Percentiles rank a stretch among this genome's conserved stretches.
Conservation (phyloP, 139 green algal genomes). For the Cymbomonas tetramitiformis region DNA sequence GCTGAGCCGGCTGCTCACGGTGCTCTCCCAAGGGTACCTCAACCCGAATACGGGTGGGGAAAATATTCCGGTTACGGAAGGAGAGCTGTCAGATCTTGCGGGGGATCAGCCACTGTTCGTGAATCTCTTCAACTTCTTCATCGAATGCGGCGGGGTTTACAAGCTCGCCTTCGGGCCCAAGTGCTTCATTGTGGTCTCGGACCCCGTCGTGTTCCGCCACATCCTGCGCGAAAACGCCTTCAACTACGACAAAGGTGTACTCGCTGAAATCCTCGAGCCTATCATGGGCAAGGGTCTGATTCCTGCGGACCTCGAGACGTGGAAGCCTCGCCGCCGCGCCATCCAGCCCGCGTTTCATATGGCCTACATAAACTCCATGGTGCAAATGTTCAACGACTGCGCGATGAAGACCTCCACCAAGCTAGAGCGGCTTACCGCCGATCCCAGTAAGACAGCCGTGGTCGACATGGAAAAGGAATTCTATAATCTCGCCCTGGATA, state of each 20-base stretch:
- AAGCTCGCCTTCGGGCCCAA: slow-evolving; percentile 96
- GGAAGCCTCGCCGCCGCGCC: slow-evolving; percentile 65
- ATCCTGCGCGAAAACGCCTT: slow-evolving; percentile 61
- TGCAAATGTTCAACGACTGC: slow-evolving; percentile 68
- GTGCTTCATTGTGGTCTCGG: slow-evolving; percentile 92
- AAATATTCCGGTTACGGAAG: slow-evolving; percentile 6
- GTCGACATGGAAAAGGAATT: slow-evolving; percentile 95
- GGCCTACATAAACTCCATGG: slow-evolving; percentile 78
- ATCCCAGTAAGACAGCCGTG: neutral
- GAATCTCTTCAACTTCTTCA: slow-evolving; percentile 77
- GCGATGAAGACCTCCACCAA: too few species aligned
- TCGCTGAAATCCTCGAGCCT: slow-evolving; percentile 96
- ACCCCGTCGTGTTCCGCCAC: slow-evolving; percentile 47
- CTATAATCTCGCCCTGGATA: slow-evolving; percentile 83
- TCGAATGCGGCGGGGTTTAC: slow-evolving; percentile 66
- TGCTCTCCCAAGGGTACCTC: too few species aligned
- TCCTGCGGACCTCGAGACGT: slow-evolving; percentile 72
- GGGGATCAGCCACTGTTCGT: slow-evolving; percentile 69
- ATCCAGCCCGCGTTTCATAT: slow-evolving; percentile 91
- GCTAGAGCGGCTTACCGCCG: neutral
- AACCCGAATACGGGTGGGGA: too few species aligned
- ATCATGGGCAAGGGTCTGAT: slow-evolving; percentile 99
- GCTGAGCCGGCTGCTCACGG: too few species aligned
- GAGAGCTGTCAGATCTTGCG: slow-evolving; percentile 26
- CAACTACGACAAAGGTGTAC: slow-evolving; percentile 90